Percentiles rank a stretch among this genome's conserved stretches.
These are phyloP conservation scores for Termitomyces sp. DNA, from an alignment of 768 basidiomycete species.

Conservation along the genomic window DNA sequence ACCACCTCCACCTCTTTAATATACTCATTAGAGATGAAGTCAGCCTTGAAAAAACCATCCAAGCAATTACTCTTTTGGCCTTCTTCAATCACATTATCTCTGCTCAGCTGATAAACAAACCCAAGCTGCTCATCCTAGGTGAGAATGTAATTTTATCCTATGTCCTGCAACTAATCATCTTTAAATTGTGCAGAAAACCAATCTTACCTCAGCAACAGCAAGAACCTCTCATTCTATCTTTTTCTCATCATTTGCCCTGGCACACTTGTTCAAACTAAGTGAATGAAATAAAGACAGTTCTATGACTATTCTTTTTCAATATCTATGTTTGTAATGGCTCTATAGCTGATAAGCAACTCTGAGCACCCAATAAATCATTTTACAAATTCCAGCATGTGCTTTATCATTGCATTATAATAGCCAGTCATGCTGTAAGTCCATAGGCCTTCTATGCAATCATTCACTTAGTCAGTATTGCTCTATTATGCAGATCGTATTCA, in stretches of 20 bases:
- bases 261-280: constrained; percentile 20
- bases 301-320: constrained; percentile 17
- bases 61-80: no score
- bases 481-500: no score
- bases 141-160: no score
- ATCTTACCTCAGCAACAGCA: constrained; percentile 1
- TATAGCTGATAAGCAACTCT: constrained; percentile 14
- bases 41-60: no score
- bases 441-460: not conserved
- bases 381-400: constrained; percentile 7
- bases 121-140: no score
- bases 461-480: no score
- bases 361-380: constrained; percentile 14
- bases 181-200: constrained; percentile 2
- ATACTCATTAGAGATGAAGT: no score
- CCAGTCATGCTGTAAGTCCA: constrained; percentile 24
- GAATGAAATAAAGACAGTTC: constrained; percentile 12
- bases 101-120: no score
- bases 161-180: no score
- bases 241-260: constrained; percentile 21
- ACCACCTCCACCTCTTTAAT: no score
- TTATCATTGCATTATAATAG: constrained; percentile 18
- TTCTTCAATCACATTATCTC: no score
- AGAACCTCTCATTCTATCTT: not conserved
- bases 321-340: constrained; percentile 22